Evolutionary conservation across 441 rosid species (phyloP), one percentile per base, ranked within the genome.

Genomic region (Hura crepitans): DNA sequence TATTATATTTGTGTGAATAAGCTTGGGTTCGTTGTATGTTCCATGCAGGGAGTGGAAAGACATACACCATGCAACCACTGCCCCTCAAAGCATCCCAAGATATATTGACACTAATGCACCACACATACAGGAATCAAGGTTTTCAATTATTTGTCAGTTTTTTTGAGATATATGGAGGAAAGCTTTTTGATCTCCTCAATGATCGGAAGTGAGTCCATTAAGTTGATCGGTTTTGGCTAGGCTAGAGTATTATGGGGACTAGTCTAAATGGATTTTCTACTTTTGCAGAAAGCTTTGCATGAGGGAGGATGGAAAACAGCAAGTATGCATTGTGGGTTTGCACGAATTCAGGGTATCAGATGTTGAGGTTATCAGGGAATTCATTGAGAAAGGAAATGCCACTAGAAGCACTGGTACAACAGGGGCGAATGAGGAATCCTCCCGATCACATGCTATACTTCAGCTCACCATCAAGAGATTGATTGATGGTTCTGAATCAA

Each of bases 281-380:
- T 66, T 59, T 35, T 65, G 42, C 73, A 93, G 98, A 81, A 93
- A 93, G 76, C 89, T 90, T 68, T 92, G 89, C 80, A 90, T 90
- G 98, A 87, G 98, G 80, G 96, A 92, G 84, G 98, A 92, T 80
- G 97, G 98, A 49, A 92, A 87, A 78, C 92, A 92, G 71, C 97
- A 92, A 79, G 97, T 92, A 35, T 92, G 97, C 89, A 92, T 90
- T 37, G 97, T 90, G 68, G 97, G 98, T 72, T 78, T 93, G 84
- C 92, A 87, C 80, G 98, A 93, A 79, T 89, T 85, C 78, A 85
- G 82, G 71, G 98, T 93, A 17, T 82, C 90, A 50, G 88, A 89
- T 83, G 92, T 92, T 71, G 91, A 89, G 78, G 82, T 84, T 11
- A 93, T 92, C 49, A 93, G 83, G 80, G 97, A 89, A 71, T 81